Base-by-base conservation (phyloP, 2,329 filamentous ascomycete species). In the Aspergillus sp. region DNA sequence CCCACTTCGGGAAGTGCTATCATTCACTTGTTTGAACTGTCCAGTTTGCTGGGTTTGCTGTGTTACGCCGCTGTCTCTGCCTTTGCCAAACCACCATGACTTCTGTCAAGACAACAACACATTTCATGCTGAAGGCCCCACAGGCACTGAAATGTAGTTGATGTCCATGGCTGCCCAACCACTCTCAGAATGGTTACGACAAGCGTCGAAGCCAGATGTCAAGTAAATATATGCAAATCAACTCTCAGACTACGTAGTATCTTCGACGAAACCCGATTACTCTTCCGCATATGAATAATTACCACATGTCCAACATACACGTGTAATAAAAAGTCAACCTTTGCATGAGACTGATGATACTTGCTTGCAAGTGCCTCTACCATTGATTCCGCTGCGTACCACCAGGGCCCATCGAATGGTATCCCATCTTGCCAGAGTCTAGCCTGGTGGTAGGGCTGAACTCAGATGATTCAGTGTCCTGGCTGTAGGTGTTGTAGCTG, bases 351-450 rank as follows among this genome's bases (percentile, higher is more conserved):
- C 25, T 25, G 21, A 12, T 25, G 41, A 50, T 53, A 28, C 41
- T 47, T 45, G 36, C 41, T 47, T 45, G 36, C 23, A 10, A 7
- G 15, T 19, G 4, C 21, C 25, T 23, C 60, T 54, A 66, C 62
- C 62, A 59, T 21, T 59, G 59, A n/a, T 38, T 58, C 3, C 63
- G 58, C 58, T 67, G 66, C 2, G 55, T 54, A 41, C 57, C 55
- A 25, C 60, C 60, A 23, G 53, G 59, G 7, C 61, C 64, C 51
- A 56, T 53, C 39, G 45, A 47, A 47, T 55, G 17, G 23, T 39
- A 47, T 2, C 53, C 53, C 53, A 55, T 55, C 17, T 36, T 59
- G 13, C 57, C 55, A 39, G 60, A 63, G 41, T 60, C 63, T 25
- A 58, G n/a, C 39, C 55, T 55, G 41, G 55, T 61, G 8, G 49